These are phyloP conservation scores for Penicillium argentinense DNA, from an alignment of 495 filamentous ascomycete genomes.

Conservation along the genomic window DNA sequence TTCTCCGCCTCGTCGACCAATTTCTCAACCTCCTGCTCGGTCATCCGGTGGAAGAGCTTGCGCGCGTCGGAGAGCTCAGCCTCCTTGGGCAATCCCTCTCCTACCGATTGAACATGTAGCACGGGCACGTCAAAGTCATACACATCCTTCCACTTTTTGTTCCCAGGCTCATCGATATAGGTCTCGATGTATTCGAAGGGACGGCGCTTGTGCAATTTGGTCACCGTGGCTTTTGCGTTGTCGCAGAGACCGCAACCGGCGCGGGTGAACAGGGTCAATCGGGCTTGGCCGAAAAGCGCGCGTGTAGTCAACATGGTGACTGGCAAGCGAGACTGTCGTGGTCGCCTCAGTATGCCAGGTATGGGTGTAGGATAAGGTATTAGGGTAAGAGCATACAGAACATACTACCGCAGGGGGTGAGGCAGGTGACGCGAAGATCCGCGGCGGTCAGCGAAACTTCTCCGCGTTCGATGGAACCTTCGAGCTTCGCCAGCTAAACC, in stretches of 20 bases:
- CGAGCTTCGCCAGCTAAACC: conserved; percentile 47
- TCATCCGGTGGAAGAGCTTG: conserved; percentile 86
- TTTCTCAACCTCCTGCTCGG: conserved; percentile 62
- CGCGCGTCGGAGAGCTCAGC: conserved; percentile 51
- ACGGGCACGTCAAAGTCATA: conserved; percentile 94
- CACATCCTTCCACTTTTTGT: conserved; percentile 69
- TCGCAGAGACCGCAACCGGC: conserved; percentile 76
- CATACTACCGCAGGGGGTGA: too few species aligned
- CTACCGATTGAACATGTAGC: conserved; percentile 61
- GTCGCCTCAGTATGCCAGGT: background rate
- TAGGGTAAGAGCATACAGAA: background rate
- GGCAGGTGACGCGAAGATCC: too few species aligned
- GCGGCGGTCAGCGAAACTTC: conserved; percentile 14
- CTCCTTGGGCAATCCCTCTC: conserved; percentile 28
- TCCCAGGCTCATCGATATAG: conserved; percentile 68
- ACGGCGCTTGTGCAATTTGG: conserved; percentile 63
- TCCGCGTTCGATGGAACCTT: conserved; percentile 45
- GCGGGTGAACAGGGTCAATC: conserved; percentile 82
- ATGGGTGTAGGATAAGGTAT: background rate
- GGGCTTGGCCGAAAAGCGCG: conserved; percentile 53
- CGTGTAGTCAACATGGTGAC: conserved; percentile 37
- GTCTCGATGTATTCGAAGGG: conserved; percentile 77
- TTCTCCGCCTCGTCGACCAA: conserved; percentile 66
- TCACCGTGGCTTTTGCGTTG: conserved; percentile 70
- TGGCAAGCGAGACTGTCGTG: background rate